Conservation (phyloP, 2,329 filamentous ascomycete genomes). For the Sclerotinia nivalis region DNA sequence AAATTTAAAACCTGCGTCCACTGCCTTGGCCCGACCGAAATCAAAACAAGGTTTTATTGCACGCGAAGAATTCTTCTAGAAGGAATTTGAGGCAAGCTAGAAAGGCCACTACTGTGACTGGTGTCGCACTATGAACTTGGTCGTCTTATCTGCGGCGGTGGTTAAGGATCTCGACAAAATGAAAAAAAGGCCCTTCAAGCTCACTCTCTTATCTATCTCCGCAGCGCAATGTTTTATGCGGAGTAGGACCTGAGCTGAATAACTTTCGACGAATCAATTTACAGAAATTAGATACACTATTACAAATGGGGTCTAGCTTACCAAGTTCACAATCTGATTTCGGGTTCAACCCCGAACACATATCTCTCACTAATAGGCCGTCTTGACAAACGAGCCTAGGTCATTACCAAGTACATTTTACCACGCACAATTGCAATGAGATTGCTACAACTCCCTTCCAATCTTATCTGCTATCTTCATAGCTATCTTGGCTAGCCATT, state of each 20-base stretch:
- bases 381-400: background rate
- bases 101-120: background rate
- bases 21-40: background rate
- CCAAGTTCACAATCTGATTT: background rate
- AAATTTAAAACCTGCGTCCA: background rate
- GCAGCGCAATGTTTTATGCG: background rate
- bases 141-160: background rate
- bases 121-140: background rate
- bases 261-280: background rate
- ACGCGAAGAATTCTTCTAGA: background rate
- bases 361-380: background rate
- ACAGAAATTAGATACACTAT: background rate
- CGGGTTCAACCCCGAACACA: background rate
- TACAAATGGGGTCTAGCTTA: background rate
- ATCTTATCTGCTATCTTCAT: slow-evolving; percentile 3
- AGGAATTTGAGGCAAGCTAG: background rate
- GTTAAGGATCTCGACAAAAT: background rate
- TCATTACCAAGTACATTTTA: slow-evolving; percentile 4
- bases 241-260: background rate
- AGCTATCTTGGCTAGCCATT: background rate
- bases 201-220: slow-evolving; percentile 8
- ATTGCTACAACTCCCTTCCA: background rate
- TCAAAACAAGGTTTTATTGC: background rate
- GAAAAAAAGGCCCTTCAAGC: background rate
- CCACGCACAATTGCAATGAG: slow-evolving; percentile 7